Evolutionary conservation across 2,329 filamentous ascomycete species (phyloP), one percentile per base, ranked within the genome.

Genomic region (Neonectria neomacrospora): DNA sequence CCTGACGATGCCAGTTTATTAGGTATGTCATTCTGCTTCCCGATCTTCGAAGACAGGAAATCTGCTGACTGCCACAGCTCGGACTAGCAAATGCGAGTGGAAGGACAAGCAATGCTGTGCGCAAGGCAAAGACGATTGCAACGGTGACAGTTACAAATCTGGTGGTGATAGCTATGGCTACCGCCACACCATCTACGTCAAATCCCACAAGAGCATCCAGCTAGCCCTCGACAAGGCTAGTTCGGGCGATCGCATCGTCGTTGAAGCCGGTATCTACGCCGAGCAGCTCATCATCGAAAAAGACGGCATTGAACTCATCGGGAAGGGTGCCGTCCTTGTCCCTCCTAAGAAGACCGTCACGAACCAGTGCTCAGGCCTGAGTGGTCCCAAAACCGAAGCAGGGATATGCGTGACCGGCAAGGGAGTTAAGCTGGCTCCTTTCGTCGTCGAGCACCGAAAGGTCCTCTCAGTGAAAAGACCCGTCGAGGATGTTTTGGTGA

Each of bases 271-370:
- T 5, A 74, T 61, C 0, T 80, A 80, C 41, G 9, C 45, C 0
- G 78, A 80, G 61, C 77, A 80, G 39, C 59, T 80, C 10, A 72
- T 69, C 4, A 79, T 80, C 59, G 64, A 70, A 18, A 79, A 69
- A 52, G 67, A 76, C 20, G 74, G 72, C 1, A 76, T 80, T n/a
- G 51, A 72, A 11, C 72, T 79, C 1, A 59, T 77, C 53, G 78
- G 69, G 7, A 64, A 73, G 3, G 70, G 69, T 12, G 72, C 71
- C 5, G 71, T 67, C 8, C 62, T 80, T 12, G 45, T 65, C 9
- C 71, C 75, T 18, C 76, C 74, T 3, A 14, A 47, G 2, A 67
- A 47, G 7, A 34, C 64, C 1, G 64, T 60, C 14, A 57, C 62
- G 20, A 80, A 80, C 57, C 45, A 45, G 2, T 80, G 78, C 61